Evolutionary conservation across 768 basidiomycete species (phyloP).

Genomic region (Mrakia frigida): DNA sequence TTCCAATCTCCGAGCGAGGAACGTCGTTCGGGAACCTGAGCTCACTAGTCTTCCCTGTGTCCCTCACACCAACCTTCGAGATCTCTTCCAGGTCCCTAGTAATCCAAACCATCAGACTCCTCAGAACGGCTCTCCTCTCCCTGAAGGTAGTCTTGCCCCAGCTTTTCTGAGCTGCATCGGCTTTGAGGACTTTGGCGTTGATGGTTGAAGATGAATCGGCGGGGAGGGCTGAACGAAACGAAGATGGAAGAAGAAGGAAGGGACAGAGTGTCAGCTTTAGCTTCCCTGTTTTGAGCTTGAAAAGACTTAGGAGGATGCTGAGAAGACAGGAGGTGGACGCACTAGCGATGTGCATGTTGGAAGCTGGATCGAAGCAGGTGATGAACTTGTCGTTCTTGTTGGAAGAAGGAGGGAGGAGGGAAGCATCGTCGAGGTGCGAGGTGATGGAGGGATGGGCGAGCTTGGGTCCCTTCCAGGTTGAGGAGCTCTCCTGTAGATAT

Average conservation of each 20-base stretch:
- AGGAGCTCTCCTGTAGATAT: not conserved
- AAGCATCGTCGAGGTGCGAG: conserved; percentile 18
- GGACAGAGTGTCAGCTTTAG: not conserved
- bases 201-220: conserved; percentile 73
- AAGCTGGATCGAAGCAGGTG: conserved; percentile 88
- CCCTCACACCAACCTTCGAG: conserved; percentile 80
- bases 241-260: not conserved
- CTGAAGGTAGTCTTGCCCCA: conserved; percentile 74
- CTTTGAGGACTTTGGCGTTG: conserved; percentile 60
- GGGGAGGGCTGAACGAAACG: conserved; percentile 52
- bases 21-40: no score
- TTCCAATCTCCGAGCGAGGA: no score
- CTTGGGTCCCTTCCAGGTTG: conserved; percentile 18
- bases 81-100: conserved; percentile 76
- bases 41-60: conserved; percentile 80
- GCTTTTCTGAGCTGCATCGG: conserved; percentile 60
- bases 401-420: conserved; percentile 12
- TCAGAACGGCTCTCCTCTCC: conserved; percentile 72
- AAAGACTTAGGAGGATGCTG: not conserved
- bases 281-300: not conserved
- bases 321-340: not conserved
- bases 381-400: conserved; percentile 54
- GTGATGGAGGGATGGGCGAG: conserved; percentile 13
- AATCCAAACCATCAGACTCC: conserved; percentile 85
- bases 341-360: conserved; percentile 47